Evolutionary conservation across 164 flowering plant genomes (phyloP), one percentile per base, ranked within the genome.

Genomic region (Buxus sempervirens): DNA sequence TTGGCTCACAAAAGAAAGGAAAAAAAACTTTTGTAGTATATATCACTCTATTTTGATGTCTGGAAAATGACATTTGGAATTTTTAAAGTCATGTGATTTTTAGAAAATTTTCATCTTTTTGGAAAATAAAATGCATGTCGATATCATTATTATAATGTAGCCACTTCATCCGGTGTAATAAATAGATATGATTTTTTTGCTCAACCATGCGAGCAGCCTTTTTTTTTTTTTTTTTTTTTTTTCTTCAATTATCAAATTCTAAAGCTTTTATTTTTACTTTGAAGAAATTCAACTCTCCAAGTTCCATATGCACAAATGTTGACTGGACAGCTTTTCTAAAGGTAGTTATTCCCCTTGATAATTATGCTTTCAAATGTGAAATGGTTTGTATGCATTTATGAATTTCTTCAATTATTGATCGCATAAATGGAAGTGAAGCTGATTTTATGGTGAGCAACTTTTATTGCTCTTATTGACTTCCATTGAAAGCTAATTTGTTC

Each of bases 201-300:
- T 20, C 36, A 41, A 15, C 4, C 24, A 18, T 19, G 26, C 13
- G 1, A 22, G 23, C 57, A 21, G 5, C 38, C 23, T 6, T 7
- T 32, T 32, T 32, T 6, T 7, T 32, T 32, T 32, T 20, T 56
- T 14, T 20, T 60, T 60, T 48, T 16, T 28, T 25, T 60, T 3
- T 28, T 28, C n/a, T 1, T 53, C 54, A 21, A 20, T 26, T 19
- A 51, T 38, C 10, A 54, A 28, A 57, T 23, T 25, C 24, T 58
- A 45, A 42, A 9, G 54, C 61, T 36, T 32, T 23, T 23, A 15
- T 48, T 59, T 64, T 57, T 68, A 51, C 58, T 65, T 77, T 72
- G 59, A 64, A 93, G 98, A 79, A 79, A 83, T 87, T 95, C 81
- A 89, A 89, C 81, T 92, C 98, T 26, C 98, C 98, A 71, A 92